phyloP scores from a whole-genome alignment of 768 basidiomycete genomes.

The Dioszegia aurantiaca region DNA sequence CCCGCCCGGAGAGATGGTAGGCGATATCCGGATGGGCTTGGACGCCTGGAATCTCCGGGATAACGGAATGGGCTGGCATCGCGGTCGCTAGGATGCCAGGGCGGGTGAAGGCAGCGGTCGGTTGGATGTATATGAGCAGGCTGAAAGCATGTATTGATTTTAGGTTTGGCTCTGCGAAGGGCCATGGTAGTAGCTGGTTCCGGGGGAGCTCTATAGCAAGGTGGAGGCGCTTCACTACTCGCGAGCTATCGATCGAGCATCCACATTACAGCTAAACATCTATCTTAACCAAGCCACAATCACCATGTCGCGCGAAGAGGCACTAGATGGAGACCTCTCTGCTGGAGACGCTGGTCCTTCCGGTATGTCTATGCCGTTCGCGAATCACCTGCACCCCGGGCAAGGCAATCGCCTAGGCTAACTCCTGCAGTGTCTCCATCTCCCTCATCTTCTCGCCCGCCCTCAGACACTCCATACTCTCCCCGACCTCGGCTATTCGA shows the following conservation, averaged over 20 bases:
- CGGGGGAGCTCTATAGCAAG: conserved; percentile 1
- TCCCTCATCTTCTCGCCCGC: background rate
- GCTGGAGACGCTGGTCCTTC: background rate
- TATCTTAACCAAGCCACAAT: background rate
- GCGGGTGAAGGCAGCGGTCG: no score
- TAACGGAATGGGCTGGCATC: conserved; percentile 24
- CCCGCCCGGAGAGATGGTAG: conserved; percentile 26
- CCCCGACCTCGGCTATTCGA: conserved; percentile 16
- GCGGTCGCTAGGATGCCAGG: no score
- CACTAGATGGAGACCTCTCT: background rate
- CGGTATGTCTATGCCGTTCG: no score
- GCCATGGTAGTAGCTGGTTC: background rate
- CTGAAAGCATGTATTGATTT: background rate
- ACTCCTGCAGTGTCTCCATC: background rate
- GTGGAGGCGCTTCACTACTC: background rate
- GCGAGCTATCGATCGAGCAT: conserved; percentile 10
- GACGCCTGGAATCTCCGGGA: conserved; percentile 47
- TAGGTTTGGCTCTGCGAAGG: background rate
- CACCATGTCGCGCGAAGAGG: background rate
- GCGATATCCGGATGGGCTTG: conserved; percentile 30
- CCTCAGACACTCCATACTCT: conserved; percentile 12
- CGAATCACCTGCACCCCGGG: no score
- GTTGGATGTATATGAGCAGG: background rate
- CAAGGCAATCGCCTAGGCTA: background rate
- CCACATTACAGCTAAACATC: no score